Conservation (phyloP, 148 eudicot species). For the Rhododendron molle region DNA sequence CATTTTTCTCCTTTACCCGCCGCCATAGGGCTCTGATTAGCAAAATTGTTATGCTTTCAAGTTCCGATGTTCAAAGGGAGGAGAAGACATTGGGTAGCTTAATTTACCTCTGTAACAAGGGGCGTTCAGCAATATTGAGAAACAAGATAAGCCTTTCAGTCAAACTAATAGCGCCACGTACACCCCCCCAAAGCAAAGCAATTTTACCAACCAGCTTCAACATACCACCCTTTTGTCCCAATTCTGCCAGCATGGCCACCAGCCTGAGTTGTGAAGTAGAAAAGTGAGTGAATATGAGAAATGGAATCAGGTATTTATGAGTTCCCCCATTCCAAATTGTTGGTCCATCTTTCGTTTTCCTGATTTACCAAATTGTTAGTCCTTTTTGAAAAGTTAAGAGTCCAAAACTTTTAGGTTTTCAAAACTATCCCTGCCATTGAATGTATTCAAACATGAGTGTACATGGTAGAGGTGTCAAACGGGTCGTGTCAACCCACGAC, state of each 20-base stretch:
- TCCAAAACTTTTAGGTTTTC: neutral
- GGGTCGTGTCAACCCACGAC: too few relatives aligned
- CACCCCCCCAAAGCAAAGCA: conserved; percentile 97
- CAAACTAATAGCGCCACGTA: conserved; percentile 97
- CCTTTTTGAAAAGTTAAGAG: neutral
- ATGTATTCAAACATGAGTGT: neutral
- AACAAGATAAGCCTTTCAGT: conserved; percentile 66
- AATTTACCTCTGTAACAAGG: conserved; percentile 72
- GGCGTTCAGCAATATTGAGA: conserved; percentile 73
- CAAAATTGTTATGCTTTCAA: neutral
- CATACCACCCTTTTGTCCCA: conserved; percentile 84
- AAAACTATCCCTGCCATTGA: neutral
- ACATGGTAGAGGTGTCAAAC: too few relatives aligned
- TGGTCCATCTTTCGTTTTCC: too few relatives aligned
- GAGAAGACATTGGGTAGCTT: conserved; percentile 3
- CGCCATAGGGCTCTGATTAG: too few relatives aligned
- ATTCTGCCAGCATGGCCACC: conserved; percentile 72
- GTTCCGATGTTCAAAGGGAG: neutral
- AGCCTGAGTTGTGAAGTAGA: conserved; percentile 46
- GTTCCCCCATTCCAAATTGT: neutral
- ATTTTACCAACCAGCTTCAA: conserved; percentile 71
- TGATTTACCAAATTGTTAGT: too few relatives aligned
- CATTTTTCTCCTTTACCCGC: too few relatives aligned
- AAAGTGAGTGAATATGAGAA: neutral
- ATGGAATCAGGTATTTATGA: neutral